Evolutionary conservation across 2,329 filamentous ascomycete genomes (phyloP).

Genomic region (Helicocarpus griseus): DNA sequence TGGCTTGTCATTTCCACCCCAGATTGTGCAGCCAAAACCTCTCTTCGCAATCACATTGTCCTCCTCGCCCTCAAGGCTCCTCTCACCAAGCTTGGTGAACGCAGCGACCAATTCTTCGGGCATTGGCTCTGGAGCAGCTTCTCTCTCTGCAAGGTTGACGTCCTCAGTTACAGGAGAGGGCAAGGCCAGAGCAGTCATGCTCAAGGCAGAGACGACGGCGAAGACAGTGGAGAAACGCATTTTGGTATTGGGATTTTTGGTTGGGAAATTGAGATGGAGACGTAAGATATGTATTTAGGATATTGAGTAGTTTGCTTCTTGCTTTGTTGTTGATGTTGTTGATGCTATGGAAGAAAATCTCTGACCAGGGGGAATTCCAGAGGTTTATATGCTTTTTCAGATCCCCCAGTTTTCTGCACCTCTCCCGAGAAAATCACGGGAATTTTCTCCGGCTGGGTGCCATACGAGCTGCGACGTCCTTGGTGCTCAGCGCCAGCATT

Average conservation of each 20-base stretch:
- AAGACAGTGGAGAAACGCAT: neutral
- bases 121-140: neutral
- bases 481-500: neutral
- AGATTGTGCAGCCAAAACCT: neutral
- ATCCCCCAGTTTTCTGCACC: neutral
- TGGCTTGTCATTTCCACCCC: neutral
- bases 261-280: neutral
- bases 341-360: neutral
- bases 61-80: neutral
- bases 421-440: neutral
- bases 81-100: neutral
- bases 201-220: constrained; percentile 1
- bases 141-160: neutral
- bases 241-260: neutral
- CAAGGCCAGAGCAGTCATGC: neutral
- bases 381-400: neutral
- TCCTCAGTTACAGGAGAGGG: neutral
- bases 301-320: neutral
- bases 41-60: neutral
- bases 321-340: neutral
- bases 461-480: neutral
- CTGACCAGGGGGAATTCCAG: neutral
- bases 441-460: neutral
- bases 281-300: neutral
- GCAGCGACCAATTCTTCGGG: neutral